These are phyloP conservation scores for Brassica cretica DNA, from an alignment of 345 rosid species.

Conservation along the genomic window DNA sequence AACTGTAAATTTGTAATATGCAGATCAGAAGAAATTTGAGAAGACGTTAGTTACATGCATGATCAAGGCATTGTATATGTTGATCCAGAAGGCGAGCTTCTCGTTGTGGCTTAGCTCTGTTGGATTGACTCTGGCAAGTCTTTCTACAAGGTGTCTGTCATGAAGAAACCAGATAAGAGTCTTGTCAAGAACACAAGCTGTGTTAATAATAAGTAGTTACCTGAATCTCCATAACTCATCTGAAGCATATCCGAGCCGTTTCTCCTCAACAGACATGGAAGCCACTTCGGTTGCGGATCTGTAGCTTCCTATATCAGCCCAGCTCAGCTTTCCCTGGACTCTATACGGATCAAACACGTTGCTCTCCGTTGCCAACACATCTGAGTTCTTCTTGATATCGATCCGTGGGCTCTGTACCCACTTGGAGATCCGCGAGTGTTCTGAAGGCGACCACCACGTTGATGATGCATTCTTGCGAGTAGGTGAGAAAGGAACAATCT, in stretches of 20 bases:
- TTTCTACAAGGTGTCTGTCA: slow-evolving; percentile 81
- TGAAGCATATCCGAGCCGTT: slow-evolving; percentile 42
- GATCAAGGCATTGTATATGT: slow-evolving; percentile 89
- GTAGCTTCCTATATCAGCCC: slow-evolving; percentile 41
- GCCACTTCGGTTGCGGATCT: slow-evolving; percentile 43
- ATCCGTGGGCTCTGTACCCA: slow-evolving; percentile 42
- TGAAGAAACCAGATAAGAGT: not conserved
- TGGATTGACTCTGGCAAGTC: slow-evolving; percentile 82
- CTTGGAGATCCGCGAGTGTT: slow-evolving; percentile 37
- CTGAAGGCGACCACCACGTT: slow-evolving; percentile 42
- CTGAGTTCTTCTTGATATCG: slow-evolving; percentile 35
- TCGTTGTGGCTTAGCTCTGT: slow-evolving; percentile 64
- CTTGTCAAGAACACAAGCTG: slow-evolving; percentile 16
- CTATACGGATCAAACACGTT: slow-evolving; percentile 36
- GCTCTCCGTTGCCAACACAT: slow-evolving; percentile 35
- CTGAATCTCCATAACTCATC: slow-evolving; percentile 44
- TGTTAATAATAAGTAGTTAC: slow-evolving; percentile 14
- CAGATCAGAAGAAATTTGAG: not conserved
- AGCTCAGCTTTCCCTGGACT: slow-evolving; percentile 37
- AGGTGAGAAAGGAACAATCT: slow-evolving; percentile 15
- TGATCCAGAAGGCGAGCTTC: slow-evolving; percentile 98
- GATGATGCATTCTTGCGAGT: slow-evolving; percentile 24
- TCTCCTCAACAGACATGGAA: slow-evolving; percentile 43
- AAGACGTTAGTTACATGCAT: slow-evolving; percentile 68
- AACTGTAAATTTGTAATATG: not conserved